These are phyloP conservation scores for Diaporthe amygdali DNA, from an alignment of 2,329 filamentous ascomycete genomes.

Conservation along the genomic window DNA sequence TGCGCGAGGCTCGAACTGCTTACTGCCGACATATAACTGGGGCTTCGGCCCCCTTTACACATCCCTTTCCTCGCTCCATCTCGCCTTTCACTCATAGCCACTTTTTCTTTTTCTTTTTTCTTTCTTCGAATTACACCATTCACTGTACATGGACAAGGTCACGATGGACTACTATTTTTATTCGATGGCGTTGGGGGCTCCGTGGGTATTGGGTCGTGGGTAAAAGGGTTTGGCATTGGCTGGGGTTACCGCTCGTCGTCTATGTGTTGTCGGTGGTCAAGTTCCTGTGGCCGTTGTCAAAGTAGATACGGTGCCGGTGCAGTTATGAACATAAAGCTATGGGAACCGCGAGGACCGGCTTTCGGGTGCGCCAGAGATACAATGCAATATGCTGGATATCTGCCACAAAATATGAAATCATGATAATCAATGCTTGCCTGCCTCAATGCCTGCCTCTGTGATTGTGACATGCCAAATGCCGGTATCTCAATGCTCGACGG, in stretches of 20 bases:
- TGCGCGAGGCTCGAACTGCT: conserved; percentile 43
- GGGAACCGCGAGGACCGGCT: conserved; percentile 9
- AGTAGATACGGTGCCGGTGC: background rate
- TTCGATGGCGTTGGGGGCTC: conserved; percentile 3
- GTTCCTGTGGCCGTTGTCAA: background rate
- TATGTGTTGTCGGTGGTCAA: background rate
- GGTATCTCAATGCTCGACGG: too few relatives aligned
- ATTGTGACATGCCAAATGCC: too few relatives aligned
- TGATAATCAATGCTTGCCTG: background rate
- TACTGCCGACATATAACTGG: conserved; percentile 35
- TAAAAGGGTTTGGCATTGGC: background rate
- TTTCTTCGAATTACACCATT: too few relatives aligned
- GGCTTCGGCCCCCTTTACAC: background rate
- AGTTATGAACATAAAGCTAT: background rate
- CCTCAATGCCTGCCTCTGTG: background rate
- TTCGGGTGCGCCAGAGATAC: background rate
- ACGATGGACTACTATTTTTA: conserved; percentile 12
- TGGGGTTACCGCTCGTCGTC: background rate
- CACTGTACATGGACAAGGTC: conserved; percentile 17
- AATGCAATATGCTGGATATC: background rate
- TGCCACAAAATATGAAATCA: conserved; percentile 13
- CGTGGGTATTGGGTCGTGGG: background rate
- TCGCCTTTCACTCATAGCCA: conserved; percentile 10
- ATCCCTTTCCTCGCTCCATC: background rate
- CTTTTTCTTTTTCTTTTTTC: background rate